Base-by-base conservation (phyloP, 495 filamentous ascomycete genomes). In the Acidiella bohemica region DNA sequence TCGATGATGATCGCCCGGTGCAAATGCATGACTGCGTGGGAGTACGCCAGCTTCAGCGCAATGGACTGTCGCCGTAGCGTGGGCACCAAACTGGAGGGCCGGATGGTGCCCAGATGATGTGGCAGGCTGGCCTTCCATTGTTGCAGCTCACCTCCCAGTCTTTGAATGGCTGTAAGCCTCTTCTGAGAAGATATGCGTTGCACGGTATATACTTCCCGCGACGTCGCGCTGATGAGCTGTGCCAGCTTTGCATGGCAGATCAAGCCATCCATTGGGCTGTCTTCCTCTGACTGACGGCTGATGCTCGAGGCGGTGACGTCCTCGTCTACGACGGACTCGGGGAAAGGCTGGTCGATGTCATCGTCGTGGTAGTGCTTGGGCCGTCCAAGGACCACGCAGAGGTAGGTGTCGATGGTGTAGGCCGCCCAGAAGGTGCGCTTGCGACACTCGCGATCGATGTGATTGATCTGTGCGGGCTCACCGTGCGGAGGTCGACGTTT, bases 391-490 rank as follows among this genome's bases (percentile, higher is more conserved):
- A 71, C 62, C 27, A 67, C 58, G 39, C 65, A 67, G 9, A 74
- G 56, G 42, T 74, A 68, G 48, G 66, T 72, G 47, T 74, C 71
- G 12, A 74, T 41, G 20, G 65, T 63, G 45, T 72, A 74, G 3
- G 63, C 67, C 31, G 64, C 64, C 71, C 70, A 74, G 17, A 76
- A 71, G 5, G 68, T 65, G 2, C 71, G 66, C 39, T 69, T 71
- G 49, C 41, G 22, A 18, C 37, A 40, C 24, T 40, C 8, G 9
- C 8, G 31, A 8, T 8, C 7, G 16, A 33, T 33, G 17, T 33
- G 16, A 16, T 33, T 14, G 10, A 11, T 33, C 8, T 33, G 8
- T n/a, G 25, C n/a, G n/a, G n/a, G n/a, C 7, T 27, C 25, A n/a
- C n/a, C n/a, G 16, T 16, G 7, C 31, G 14, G 17, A 6, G 31